Conservation (phyloP, 805 yeast species). For the Candida corydali region DNA sequence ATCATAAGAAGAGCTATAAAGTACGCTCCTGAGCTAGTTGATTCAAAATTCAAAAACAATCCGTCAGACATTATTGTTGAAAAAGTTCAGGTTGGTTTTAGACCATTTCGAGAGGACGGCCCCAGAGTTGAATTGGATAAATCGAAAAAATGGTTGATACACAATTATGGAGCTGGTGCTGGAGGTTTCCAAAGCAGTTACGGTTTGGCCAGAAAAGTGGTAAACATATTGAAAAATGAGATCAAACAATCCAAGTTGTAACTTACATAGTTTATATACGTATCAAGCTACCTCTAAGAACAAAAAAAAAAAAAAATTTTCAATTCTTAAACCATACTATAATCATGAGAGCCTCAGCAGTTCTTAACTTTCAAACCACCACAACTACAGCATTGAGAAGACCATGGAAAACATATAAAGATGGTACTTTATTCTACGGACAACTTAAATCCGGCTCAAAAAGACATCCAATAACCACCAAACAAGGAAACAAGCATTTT, state of each 20-base stretch:
- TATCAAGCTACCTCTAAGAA: background rate
- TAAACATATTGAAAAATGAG: slow-evolving; percentile 12
- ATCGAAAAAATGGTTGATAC: slow-evolving; percentile 40
- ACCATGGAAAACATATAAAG: slow-evolving; percentile 86
- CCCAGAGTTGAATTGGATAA: slow-evolving; percentile 30
- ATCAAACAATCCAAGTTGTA: slow-evolving; percentile 2
- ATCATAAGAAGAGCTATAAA: slow-evolving; percentile 42
- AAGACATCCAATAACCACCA: slow-evolving; percentile 80
- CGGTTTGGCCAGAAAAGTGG: slow-evolving; percentile 54
- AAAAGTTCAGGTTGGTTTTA: slow-evolving; percentile 31
- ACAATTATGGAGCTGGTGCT: slow-evolving; percentile 71
- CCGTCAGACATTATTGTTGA: slow-evolving; percentile 27
- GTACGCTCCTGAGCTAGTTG: slow-evolving; percentile 37
- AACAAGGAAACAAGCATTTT: slow-evolving; percentile 89
- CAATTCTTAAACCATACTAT: background rate
- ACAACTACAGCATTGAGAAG: slow-evolving; percentile 52
- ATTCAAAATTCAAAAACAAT: slow-evolving; percentile 21
- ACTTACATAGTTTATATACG: background rate
- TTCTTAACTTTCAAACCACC: slow-evolving; percentile 45
- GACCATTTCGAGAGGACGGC: slow-evolving; percentile 36
- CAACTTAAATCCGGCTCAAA: slow-evolving; percentile 72
- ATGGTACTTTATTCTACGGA: slow-evolving; percentile 85
- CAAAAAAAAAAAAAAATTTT: background rate
- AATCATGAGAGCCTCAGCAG: slow-evolving; percentile 48
- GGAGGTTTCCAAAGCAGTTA: slow-evolving; percentile 74